phyloP scores from a whole-genome alignment of 108 stramenopile species.

The Schizochytrium sp. region DNA sequence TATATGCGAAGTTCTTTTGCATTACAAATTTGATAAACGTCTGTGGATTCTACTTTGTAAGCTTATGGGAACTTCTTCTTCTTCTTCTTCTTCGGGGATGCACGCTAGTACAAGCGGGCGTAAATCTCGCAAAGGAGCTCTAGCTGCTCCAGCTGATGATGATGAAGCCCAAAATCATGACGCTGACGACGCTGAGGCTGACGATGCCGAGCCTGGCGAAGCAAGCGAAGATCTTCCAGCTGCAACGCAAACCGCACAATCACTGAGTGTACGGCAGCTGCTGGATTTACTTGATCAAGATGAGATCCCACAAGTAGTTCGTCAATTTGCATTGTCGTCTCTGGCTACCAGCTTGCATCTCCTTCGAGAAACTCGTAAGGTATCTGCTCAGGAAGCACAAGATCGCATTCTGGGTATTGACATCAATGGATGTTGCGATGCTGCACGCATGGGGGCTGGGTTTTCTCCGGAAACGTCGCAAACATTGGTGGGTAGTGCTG shows the following conservation, averaged over 20 bases:
- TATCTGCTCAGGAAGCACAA: not conserved
- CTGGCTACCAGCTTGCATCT: not conserved
- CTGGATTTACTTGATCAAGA: not conserved
- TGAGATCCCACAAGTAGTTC: not conserved
- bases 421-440: not conserved
- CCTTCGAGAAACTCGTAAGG: slow-evolving; percentile 9
- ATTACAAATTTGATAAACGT: not conserved
- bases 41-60: not conserved
- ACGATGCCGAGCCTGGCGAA: not conserved
- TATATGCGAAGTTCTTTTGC: slow-evolving; percentile 13
- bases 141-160: not conserved
- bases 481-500: not conserved
- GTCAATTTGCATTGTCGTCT: not conserved
- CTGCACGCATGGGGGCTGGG: not conserved
- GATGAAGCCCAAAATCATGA: not conserved
- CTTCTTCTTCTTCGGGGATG: not conserved
- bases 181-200: not conserved
- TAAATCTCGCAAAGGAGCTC: not conserved
- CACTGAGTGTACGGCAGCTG: not conserved
- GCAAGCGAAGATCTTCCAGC: not conserved
- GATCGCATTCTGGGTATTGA: not conserved
- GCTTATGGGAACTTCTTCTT: not conserved
- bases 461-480: not conserved
- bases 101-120: not conserved
- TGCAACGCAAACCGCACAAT: not conserved